Base-by-base conservation (phyloP, 2,329 filamentous ascomycete genomes). In the Xylaria multiplex region DNA sequence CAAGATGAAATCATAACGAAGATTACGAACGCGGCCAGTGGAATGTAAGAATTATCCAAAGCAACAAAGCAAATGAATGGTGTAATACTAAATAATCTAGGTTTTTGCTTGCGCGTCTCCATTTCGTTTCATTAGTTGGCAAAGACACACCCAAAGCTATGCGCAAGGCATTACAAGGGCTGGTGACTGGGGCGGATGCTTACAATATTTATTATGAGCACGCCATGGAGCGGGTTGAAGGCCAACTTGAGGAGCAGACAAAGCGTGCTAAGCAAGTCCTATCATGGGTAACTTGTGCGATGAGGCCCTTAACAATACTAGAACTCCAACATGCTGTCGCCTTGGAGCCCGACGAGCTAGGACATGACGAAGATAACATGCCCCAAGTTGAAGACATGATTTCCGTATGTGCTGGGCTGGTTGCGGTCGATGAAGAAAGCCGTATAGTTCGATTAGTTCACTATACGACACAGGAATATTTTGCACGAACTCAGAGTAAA, bases 401-500 rank as follows among this genome's bases (percentile, higher is more conserved):
- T 0, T 78, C 78, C 3, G 72, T 75, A 1, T 84, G 81, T 63
- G 77, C 76, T 45, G 81, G 82, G 1, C 62, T 85, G 13, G 78
- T 84, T 5, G 79, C 75, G 0, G 45, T 82, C 4, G 80, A 84
- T 42, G 65, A 78, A 52, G 66, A 79, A 43, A 83, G 75, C 56
- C 54, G 72, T n/a, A 73, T 79, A 42, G 72, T 84, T n/a, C 76
- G 80, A 2, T 67, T 84, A 0, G 79, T 83, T 5, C 82, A 85
- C 65, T 81, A 82, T 62, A 84, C 82, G 0, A 75, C 81, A 2
- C 79, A 83, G 53, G 77, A 84, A 48, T 85, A 82, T 67, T 78
- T 85, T 48, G 72, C 79, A 35, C 59, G 65, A 30, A 79, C 69
- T 0, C 63, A 64, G 22, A 43, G 14, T 0, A n/a, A 58, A 3